Evolutionary conservation across 2,329 filamentous ascomycete species (phyloP), one percentile per base, ranked within the genome.

Genomic region (Microdochium trichocladiopsis): DNA sequence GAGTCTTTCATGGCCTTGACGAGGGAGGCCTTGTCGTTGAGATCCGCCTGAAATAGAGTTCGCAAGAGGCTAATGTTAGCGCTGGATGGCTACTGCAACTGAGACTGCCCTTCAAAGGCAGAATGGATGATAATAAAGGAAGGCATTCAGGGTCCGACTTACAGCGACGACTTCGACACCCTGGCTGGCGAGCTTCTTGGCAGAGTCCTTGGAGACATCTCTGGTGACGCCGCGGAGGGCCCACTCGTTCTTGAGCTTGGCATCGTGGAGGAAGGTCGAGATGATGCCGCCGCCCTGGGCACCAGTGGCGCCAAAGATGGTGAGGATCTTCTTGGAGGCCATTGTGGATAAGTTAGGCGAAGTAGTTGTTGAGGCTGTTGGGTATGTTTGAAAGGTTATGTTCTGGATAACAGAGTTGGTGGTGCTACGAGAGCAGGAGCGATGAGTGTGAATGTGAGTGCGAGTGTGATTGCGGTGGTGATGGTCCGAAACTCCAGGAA

Each of bases 271-370:
- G 55, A 70, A 70, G 2, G 64, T 59, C 70, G 66, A 23, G 50
- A 80, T 74, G 47, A 84, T 71, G 9, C 77, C 79, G 55, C 78
- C 76, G 49, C 83, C 83, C 66, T 86, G 82, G 53, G 77, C 75
- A 53, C 82, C 80, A 18, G 80, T 84, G 45, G 80, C 76, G 25
- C 80, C 80, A 58, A 84, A 77, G 12, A 85, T 71, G 47, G 75
- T 76, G 61, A 83, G 70, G 58, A 78, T 67, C 58, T 75, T 77
- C 56, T 65, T 61, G 18, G 43, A 51, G 51, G 62, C 28, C 61
- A 60, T 66, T 25, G 23, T 22, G 16, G 5, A 41, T 18, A 41
- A 16, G 36, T 14, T 18, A 33, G n/a, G 9, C 6, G 36, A 5
- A 16, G 8, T 18, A 18, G n/a, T 11, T 16, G 6, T 16, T 41